Evolutionary conservation across 164 flowering plant species (phyloP).

Genomic region (Houttuynia cordata): DNA sequence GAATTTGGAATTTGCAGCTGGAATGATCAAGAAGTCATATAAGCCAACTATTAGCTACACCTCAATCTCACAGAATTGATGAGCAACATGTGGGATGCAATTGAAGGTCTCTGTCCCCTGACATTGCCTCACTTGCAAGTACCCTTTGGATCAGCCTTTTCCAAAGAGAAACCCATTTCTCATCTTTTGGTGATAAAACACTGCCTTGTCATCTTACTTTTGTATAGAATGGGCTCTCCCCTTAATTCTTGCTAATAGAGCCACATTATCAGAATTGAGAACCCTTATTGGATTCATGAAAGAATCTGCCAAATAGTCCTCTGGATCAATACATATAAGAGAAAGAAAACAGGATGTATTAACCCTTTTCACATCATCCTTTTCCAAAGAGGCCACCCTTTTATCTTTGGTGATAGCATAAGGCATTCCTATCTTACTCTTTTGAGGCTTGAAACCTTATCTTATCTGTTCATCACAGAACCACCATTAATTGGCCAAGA

Average conservation of each 20-base stretch:
- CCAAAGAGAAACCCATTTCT: not conserved
- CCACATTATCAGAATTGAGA: too few relatives aligned
- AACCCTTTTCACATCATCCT: too few relatives aligned
- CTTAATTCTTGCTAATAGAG: not conserved
- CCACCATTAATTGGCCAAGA: too few relatives aligned
- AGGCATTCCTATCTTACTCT: too few relatives aligned
- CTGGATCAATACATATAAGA: too few relatives aligned
- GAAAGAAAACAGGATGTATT: too few relatives aligned
- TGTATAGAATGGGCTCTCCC: not conserved
- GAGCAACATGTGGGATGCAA: not conserved
- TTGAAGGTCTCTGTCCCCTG: not conserved
- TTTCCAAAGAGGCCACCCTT: too few relatives aligned
- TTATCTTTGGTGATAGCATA: too few relatives aligned
- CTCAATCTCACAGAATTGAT: not conserved
- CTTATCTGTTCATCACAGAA: too few relatives aligned
- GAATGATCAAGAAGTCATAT: not conserved
- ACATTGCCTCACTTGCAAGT: not conserved
- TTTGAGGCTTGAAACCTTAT: too few relatives aligned
- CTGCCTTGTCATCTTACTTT: not conserved
- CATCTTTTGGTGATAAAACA: not conserved
- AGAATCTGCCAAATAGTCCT: too few relatives aligned
- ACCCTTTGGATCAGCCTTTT: not conserved
- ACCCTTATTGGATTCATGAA: too few relatives aligned
- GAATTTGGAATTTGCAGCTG: not conserved
- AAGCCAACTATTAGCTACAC: not conserved